Base-by-base conservation (phyloP, 768 basidiomycete genomes). In the Termitomyces sp. region DNA sequence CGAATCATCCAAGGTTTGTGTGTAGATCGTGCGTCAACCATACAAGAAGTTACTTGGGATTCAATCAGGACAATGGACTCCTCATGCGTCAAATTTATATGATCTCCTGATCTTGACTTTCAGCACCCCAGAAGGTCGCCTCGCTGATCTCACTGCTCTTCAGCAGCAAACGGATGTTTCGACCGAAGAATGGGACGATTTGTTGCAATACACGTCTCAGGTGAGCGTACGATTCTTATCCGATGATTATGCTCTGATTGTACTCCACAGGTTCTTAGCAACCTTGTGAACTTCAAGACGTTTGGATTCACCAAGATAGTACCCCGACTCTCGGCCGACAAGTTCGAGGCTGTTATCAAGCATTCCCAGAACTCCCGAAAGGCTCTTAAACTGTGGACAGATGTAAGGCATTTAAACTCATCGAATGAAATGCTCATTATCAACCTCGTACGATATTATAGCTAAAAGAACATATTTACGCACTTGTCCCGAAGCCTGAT, bases 231-330 rank as follows among this genome's bases (percentile, higher is more conserved):
- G n/a, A 34, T 23, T 40, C 43, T 1, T 17, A 31, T 40, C 12
- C 3, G 35, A 45, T 23, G 14, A 40, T 23, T 17, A 29, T 34
- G n/a, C 16, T 9, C 23, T 37, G n/a, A 50, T 43, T 6, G n/a
- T 42, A 2, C n/a, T n/a, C 31, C 27, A 19, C 32, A 81, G 80
- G 79, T 80, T 14, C 63, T 87, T 57, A 82, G 80, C 67, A 86
- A 86, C 66, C 75, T 87, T 21, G 81, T 82, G 23, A 93, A 93
- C 71, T 92, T 85, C 73, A 90, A 83, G 68, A 81, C 78, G 2
- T 95, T 95, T 60, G 92, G 92, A 1, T 89, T 88, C 65, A 90
- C 89, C 42, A 95, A 95, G 74, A 88, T 95, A 62, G 67, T 92
- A 47, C 92, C 93, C 21, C 86, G 93, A 21, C 64, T 90, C 45